Base-by-base conservation (phyloP, 768 basidiomycete genomes). In the Cyclocybe aegerita region DNA sequence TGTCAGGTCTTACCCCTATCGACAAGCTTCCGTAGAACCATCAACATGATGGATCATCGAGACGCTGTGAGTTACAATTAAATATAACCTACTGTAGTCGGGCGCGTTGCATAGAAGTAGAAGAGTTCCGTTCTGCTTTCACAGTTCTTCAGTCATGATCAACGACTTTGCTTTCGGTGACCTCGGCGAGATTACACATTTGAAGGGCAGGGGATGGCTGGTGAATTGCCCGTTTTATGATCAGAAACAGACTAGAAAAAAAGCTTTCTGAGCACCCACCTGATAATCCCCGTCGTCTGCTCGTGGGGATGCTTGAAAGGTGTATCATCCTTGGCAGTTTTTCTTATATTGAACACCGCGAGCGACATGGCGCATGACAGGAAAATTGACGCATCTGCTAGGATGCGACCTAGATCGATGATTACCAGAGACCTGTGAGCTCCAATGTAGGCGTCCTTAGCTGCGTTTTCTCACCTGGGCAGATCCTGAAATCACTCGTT, bases 271-370 rank as follows among this genome's bases (percentile, higher is more conserved):
- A 31, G 3, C 31, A 30, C 60, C 29, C 33, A 75, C 77, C 77
- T 79, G 55, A 79, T 76, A 0, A 70, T 74, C 9, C 78, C 78
- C 9, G 71, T 66, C 10, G 71, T 71, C 8, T 75, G 74, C 11
- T 76, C 75, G 32, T 56, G 55, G 0, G 71, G 32, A 6, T 73
- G 72, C 40, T 69, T 69, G 6, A 73, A 54, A 17, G 57, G 53
- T 17, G 54, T 47, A 16, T 59, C 60, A 36, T 67, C 49, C 33
- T 67, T 62, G 4, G 58, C 45, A n/a, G 49, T 38, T 39, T 68
- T 68, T 3, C 64, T 55, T 40, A 77, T 72, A 52, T 73, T 58
- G 55, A 76, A 77, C 7, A 70, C 69, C 0, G 75, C 68, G 12
- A 77, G 55, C 6, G 70, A 57, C 70, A 73, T 73, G 2, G 71